Conservation (phyloP, 1,284 basidiomycete genomes). For the Termitomyces sp. region DNA sequence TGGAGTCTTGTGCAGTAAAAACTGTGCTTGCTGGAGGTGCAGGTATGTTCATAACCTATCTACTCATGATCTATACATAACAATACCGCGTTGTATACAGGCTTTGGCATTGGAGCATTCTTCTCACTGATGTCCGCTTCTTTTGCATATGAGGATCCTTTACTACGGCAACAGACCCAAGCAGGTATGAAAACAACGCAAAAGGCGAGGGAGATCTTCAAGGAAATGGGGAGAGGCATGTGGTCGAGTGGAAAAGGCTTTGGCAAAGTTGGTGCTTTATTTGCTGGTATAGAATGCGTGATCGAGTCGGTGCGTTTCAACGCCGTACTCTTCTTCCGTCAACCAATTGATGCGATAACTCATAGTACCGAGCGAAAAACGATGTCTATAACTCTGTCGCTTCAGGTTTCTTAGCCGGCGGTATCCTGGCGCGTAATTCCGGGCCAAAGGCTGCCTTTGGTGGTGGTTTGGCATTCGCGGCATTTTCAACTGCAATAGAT, state of each 20-base stretch:
- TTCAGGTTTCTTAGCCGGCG: slow-evolving; percentile 73
- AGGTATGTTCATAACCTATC: slow-evolving; percentile 47
- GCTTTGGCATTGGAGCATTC: slow-evolving; percentile 90
- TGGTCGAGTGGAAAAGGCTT: slow-evolving; percentile 89
- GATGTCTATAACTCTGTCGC: slow-evolving; percentile 83
- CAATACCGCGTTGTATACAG: slow-evolving; percentile 35
- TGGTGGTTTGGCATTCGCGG: slow-evolving; percentile 86
- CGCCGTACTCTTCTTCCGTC: background rate
- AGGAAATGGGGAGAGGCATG: slow-evolving; percentile 94
- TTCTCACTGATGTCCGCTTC: slow-evolving; percentile 95
- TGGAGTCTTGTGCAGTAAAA: slow-evolving; percentile 86
- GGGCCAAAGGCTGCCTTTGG: slow-evolving; percentile 79
- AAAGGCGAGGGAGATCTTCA: slow-evolving; percentile 84
- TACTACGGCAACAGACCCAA: slow-evolving; percentile 66
- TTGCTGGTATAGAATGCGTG: slow-evolving; percentile 91
- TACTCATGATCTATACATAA: background rate
- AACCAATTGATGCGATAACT: slow-evolving; percentile 5
- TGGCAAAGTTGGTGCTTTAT: slow-evolving; percentile 91
- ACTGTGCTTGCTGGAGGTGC: slow-evolving; percentile 73
- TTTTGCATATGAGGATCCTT: slow-evolving; percentile 93
- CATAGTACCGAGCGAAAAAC: slow-evolving; percentile 91
- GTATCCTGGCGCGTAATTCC: slow-evolving; percentile 78
- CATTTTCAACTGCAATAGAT: slow-evolving; percentile 88
- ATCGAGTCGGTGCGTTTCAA: slow-evolving; percentile 82
- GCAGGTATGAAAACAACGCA: slow-evolving; percentile 60